phyloP scores from a whole-genome alignment of 768 basidiomycete genomes.

The Serendipita sp. region DNA sequence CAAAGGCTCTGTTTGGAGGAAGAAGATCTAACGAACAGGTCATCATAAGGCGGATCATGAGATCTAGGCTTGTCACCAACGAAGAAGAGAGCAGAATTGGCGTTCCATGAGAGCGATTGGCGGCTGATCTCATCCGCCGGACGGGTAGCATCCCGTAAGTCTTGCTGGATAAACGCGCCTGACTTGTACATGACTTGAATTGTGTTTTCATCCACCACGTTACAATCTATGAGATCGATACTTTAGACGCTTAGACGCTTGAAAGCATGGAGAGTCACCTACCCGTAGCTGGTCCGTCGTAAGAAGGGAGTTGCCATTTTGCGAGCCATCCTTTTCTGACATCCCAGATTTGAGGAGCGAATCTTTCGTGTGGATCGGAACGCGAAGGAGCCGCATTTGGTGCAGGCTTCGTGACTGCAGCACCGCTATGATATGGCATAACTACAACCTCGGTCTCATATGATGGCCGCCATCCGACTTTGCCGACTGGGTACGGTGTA shows the following conservation, averaged over 20 bases:
- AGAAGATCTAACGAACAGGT: background rate
- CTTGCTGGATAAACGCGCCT: slow-evolving; percentile 65
- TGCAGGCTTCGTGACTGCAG: background rate
- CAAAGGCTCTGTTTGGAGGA: background rate
- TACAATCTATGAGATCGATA: background rate
- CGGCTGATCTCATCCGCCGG: slow-evolving; percentile 56
- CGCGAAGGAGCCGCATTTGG: slow-evolving; percentile 4
- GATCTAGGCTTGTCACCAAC: background rate
- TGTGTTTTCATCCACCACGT: slow-evolving; percentile 28
- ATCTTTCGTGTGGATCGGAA: slow-evolving; percentile 26
- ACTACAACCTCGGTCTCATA: slow-evolving; percentile 34
- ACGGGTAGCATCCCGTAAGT: slow-evolving; percentile 45
- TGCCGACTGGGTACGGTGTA: slow-evolving; percentile 57
- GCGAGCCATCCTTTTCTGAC: slow-evolving; percentile 64
- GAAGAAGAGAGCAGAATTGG: slow-evolving; percentile 11
- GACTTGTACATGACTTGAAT: slow-evolving; percentile 60
- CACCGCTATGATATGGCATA: slow-evolving; percentile 11
- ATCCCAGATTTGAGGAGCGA: slow-evolving; percentile 70
- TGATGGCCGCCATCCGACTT: slow-evolving; percentile 59
- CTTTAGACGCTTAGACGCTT: background rate
- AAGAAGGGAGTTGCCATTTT: slow-evolving; percentile 57
- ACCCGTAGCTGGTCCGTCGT: slow-evolving; percentile 67
- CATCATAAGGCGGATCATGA: slow-evolving; percentile 7
- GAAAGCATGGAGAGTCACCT: slow-evolving; percentile 11
- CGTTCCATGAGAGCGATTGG: slow-evolving; percentile 49